phyloP scores from a whole-genome alignment of 345 rosid species.

The Eucalyptus sp. region DNA sequence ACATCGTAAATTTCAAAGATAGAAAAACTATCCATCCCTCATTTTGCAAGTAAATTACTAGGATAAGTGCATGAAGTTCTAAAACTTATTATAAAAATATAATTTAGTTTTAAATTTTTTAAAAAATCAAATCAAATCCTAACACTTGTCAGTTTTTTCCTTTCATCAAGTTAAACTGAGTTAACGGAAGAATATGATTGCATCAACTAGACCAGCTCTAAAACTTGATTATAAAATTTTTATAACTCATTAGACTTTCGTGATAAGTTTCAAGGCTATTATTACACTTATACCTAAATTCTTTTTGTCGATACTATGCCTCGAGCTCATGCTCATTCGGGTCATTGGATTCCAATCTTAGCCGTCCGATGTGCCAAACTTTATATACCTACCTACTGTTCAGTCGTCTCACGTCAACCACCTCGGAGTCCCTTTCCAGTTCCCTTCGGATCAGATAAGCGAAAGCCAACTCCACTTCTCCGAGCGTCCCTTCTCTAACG shows the following conservation, averaged over 20 bases:
- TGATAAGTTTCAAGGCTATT: no score
- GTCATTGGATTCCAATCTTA: background rate
- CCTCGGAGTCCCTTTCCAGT: background rate
- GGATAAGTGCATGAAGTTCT: background rate
- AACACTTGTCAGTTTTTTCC: accelerated
- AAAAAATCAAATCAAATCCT: no score
- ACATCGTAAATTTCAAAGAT: background rate
- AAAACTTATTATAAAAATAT: no score
- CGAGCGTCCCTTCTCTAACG: background rate
- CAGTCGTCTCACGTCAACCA: background rate
- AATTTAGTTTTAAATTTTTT: accelerated
- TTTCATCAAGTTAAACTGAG: accelerated
- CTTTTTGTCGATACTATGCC: background rate
- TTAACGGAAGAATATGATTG: accelerated
- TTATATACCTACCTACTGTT: background rate
- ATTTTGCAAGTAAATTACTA: background rate
- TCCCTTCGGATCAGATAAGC: background rate
- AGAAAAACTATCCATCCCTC: background rate
- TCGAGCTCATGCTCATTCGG: background rate
- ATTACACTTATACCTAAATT: no score
- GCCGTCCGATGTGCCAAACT: background rate
- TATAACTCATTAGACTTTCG: accelerated
- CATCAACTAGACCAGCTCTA: accelerated
- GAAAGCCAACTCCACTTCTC: background rate
- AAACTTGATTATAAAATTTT: accelerated